Base-by-base conservation (phyloP, 179 eudicot genomes). In the Pouteria campechiana region DNA sequence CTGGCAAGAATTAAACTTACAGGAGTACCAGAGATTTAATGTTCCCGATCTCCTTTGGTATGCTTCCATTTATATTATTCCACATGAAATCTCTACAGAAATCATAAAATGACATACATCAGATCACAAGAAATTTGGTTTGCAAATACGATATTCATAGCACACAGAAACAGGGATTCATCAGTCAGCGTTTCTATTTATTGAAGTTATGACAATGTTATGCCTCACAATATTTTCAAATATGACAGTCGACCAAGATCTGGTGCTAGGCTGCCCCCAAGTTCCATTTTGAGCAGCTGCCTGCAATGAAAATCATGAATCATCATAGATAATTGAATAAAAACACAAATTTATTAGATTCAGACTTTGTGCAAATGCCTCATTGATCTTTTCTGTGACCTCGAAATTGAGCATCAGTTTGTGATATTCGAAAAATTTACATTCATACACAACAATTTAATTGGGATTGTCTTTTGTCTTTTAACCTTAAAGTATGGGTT, bases 1-100 rank as follows among this genome's bases (percentile, higher is more conserved):
- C n/a, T n/a, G n/a, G n/a, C n/a, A n/a, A n/a, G n/a, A n/a, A n/a
- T n/a, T n/a, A n/a, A 47, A 59, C 95, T 85, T 68, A 85, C 95
- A 85, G 57, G 12, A 73, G 71, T 42, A 40, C 50, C 53, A 85
- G 64, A 60, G 74, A 60, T 41, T 75, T 49, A 24, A 85, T 70
- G 29, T 68, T 82, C 38, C 95, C 93, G 30, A 85, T 73, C 84
- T 85, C 88, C 72, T 78, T 85, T 0, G 95, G 93, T 28, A 85
- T 75, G 49, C 61, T 55, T 14, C 95, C 95, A 54, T 52, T 69
- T 29, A 85, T 57, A 14, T 67, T 58, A 55, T 85, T 85, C 75
- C 75, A 85, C 95, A 85, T 85, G 67, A 85, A 63, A 60, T 85
- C 77, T 50, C 95, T 85, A 46, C 41, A 50, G 32, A 42, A 42